Evolutionary conservation across 2,329 filamentous ascomycete species (phyloP), one percentile per base, ranked within the genome.

Genomic region (Fusarium globosum): DNA sequence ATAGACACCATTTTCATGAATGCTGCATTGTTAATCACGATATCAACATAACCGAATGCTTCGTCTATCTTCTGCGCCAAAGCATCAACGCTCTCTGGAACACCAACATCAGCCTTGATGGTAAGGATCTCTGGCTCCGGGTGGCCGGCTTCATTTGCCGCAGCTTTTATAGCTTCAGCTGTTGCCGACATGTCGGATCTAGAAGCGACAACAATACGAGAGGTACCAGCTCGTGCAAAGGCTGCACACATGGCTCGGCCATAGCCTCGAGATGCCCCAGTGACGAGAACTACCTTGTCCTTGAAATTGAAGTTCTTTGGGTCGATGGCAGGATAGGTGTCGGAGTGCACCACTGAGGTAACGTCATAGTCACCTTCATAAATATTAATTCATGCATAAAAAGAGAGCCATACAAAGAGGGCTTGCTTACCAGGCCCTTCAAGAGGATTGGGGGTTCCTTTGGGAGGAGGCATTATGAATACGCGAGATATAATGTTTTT

Each of bases 1-100:
- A 68, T 68, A 7, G 55, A 38, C 2, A 20, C 42, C 6, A 68
- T 49, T 3, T 68, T 68, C 64, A 68, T 68, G 20, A 68, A 68
- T 10, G 65, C 65, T 20, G 65, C 65, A 18, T 68, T 68, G 11
- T 68, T 68, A 8, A 68, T 55, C 21, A 68, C 65, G 7, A 68
- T 12, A 4, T 68, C 64, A 15, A 68, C 21, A 6, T 21, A 62
- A 5, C 65, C 65, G 3, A 68, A 62, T 1, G 38, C 28, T n/a
- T 49, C 26, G 2, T 61, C 33, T 16, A 62, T 33, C 20, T 62
- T 35, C 4, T n/a, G 7, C 1, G 64, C 65, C 33, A 68, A 38
- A 12, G 13, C 41, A 39, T 68, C 55, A 11, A 68, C 65, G 9
- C 65, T 68, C 3, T 55, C 64, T 3, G 64, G 55, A 8, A 68